Evolutionary conservation across 2,329 filamentous ascomycete species (phyloP), one percentile per base, ranked within the genome.

Genomic region (Ophiostoma pallidulum): DNA sequence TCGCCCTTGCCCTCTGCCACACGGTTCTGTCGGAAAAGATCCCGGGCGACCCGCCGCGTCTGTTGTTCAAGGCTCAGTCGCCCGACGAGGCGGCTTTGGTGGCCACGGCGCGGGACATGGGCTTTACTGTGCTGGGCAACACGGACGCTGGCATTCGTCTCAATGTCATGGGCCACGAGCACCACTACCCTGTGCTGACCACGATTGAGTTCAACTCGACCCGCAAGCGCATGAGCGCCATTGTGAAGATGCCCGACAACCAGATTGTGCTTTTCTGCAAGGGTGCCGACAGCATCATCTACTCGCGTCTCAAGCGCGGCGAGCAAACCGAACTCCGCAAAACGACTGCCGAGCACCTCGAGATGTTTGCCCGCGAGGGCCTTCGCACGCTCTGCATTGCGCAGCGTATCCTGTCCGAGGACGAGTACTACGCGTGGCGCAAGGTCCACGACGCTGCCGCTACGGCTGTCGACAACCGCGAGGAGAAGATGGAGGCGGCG

Each of bases 161-260:
- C 47, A 95, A 95, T 55, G 75, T 94, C 7, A 77, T 94, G 70
- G 94, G 92, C 41, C 76, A 89, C 58, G 89, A 97, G 56, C 77
- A 80, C 40, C 80, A 84, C 52, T 98, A 92, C 62, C 82, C 81
- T 14, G 84, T 98, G 28, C 76, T 98, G 41, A 97, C 95, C 65
- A 95, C 86, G 1, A 82, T 98, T 32, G 92, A 98, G 62, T 98
- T 98, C 72, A 97, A 97, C 64, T 97, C 91, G 0, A 89, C 84
- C 37, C 79, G 92, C 59, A 98, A 98, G 69, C 80, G 92, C 56
- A 98, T 98, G 92, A 97, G 90, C 66, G 87, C 90, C 2, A 96
- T 98, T 56, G 82, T 98, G 43, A 79, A 86, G 49, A 95, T 97
- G 89, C 91, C 92, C 0, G 80, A 97, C 63, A 84, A 86, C 35